Percentiles rank a stretch among this genome's conserved stretches.
These are phyloP conservation scores for Acacia confusa DNA, from an alignment of 306 rosid genomes.

Conservation along the genomic window DNA sequence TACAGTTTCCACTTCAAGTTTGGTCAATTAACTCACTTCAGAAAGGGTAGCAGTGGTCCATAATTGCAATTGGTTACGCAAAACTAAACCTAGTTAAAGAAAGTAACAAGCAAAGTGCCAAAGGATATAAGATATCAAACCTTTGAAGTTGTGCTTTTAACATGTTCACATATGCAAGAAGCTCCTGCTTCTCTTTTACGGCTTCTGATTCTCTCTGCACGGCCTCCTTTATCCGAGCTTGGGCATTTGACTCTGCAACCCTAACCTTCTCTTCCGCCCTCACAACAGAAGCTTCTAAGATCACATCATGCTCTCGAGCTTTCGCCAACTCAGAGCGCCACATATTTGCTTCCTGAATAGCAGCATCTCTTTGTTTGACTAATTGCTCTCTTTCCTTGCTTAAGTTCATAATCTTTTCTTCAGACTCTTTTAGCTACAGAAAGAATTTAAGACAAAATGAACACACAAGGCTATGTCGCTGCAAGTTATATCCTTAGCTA, in stretches of 20 bases:
- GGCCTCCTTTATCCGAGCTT: constrained; percentile 78
- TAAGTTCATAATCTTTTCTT: constrained; percentile 51
- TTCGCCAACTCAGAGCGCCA: constrained; percentile 97
- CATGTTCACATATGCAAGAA: constrained; percentile 76
- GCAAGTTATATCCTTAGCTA: constrained; percentile 14
- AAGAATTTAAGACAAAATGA: constrained; percentile 27
- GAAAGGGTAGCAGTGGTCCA: background rate
- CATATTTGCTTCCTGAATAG: constrained; percentile 85
- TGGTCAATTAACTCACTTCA: background rate
- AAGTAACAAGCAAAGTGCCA: constrained; percentile 1
- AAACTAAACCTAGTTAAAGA: constrained; percentile 7
- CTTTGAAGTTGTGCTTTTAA: constrained; percentile 91
- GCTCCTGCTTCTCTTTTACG: constrained; percentile 79
- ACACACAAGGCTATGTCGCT: background rate
- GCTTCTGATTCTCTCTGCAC: constrained; percentile 68
- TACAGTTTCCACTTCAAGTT: constrained; percentile 11
- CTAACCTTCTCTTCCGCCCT: constrained; percentile 95
- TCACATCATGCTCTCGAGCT: constrained; percentile 91
- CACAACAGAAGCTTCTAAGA: constrained; percentile 82
- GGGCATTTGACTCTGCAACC: constrained; percentile 79
- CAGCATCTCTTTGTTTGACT: constrained; percentile 77
- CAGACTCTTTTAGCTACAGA: constrained; percentile 68
- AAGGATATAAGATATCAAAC: constrained; percentile 46
- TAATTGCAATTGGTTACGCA: background rate
- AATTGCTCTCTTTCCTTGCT: constrained; percentile 79